Evolutionary conservation across 495 filamentous ascomycete genomes (phyloP).

Genomic region (Penicillium coffeae): DNA sequence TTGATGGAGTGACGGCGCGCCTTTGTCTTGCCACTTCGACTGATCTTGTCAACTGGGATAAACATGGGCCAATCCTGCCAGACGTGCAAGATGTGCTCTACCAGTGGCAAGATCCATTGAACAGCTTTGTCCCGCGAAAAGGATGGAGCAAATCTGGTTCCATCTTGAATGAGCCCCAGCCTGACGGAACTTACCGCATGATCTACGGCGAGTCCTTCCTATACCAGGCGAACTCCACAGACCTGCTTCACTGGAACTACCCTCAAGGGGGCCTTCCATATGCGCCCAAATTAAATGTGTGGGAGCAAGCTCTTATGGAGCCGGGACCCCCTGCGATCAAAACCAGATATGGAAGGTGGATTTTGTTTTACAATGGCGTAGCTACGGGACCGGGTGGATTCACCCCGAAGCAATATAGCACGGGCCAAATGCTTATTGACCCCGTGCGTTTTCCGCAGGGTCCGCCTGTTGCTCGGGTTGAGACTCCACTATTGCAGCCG

Average conservation of each 20-base stretch:
- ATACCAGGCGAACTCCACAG: conserved; percentile 18
- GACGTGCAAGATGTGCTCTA: neutral
- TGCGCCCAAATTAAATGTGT: conserved; percentile 9
- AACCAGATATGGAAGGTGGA: conserved; percentile 20
- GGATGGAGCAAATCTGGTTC: conserved; percentile 16
- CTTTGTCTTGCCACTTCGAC: conserved; percentile 23
- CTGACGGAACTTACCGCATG: conserved; percentile 24
- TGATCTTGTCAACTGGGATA: conserved; percentile 19
- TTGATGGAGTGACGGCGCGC: conserved; percentile 8
- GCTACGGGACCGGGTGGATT: conserved; percentile 13
- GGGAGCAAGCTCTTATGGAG: too few species aligned
- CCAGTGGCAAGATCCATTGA: neutral
- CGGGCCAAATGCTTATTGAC: conserved; percentile 23
- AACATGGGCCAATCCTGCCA: conserved; percentile 5
- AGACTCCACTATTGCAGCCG: conserved; percentile 2
- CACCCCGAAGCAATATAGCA: conserved; percentile 13
- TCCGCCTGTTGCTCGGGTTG: conserved; percentile 11
- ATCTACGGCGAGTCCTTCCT: conserved; percentile 21
- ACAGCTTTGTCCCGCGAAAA: neutral
- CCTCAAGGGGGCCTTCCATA: conserved; percentile 1
- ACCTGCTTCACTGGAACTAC: conserved; percentile 14
- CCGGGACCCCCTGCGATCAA: conserved; percentile 13
- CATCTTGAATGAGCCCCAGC: conserved; percentile 18
- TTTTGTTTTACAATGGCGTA: conserved; percentile 24
- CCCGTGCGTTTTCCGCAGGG: conserved; percentile 6